Base-by-base conservation (phyloP, 306 rosid genomes). In the Arachis hypogaea region DNA sequence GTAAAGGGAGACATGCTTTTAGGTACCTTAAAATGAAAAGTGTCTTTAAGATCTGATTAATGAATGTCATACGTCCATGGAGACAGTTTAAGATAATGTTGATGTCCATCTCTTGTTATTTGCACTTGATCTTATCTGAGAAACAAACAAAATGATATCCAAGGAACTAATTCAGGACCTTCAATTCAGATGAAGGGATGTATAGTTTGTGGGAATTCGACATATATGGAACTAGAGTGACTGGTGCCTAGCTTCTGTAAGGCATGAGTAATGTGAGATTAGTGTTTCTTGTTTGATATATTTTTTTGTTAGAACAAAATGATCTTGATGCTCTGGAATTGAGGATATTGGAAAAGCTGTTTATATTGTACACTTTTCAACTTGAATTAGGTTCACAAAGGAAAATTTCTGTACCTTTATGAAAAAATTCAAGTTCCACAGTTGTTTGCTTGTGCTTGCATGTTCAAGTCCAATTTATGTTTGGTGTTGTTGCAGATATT, bases 401-500 rank as follows among this genome's bases (percentile, higher is more conserved):
- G 59, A 67, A n/a, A 72, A 58, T 57, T 40, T 63, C 28, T 30
- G 14, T 9, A 7, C 66, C 28, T 47, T 36, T 11, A 42, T 62
- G 16, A 18, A 61, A 50, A 57, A 73, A 16, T 60, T 61, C 22
- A 29, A 36, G 7, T 54, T 68, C 40, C 41, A 12, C 42, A 40
- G 36, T 63, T 63, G 64, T 16, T 74, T 83, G 18, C 5, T n/a
- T 45, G 57, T 40, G 7, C 75, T 63, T 75, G 11, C 36, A 7
- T 47, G 66, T 59, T 72, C 61, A 69, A 68, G 14, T 73, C 68
- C 46, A 55, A 42, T 63, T 11, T 36, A 66, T 77, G 57, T 40
- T 67, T 42, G 50, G 38, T 49, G 59, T 67, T 62, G 7, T 69
- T 84, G 74, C 92, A 95, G 99, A 82, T 95, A 71, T 92, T 92